Evolutionary conservation across 2,329 filamentous ascomycete species (phyloP).

Genomic region (Lachnellula occidentalis): DNA sequence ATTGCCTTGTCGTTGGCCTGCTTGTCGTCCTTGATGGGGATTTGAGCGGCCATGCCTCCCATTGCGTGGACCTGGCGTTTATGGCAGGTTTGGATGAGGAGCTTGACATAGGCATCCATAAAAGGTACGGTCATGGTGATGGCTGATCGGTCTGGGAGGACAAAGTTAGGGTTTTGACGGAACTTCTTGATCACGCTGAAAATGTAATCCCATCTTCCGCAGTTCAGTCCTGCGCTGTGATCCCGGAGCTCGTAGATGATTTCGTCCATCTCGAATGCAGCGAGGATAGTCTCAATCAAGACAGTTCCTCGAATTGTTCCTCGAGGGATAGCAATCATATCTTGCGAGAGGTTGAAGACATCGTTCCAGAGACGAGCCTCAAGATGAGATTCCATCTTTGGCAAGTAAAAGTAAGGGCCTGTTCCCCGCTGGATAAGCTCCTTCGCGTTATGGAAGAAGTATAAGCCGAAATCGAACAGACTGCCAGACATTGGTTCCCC

Average conservation of each 20-base stretch:
- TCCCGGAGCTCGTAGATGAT: constrained; percentile 99
- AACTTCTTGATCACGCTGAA: constrained; percentile 99
- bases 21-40: constrained; percentile 94
- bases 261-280: constrained; percentile 99
- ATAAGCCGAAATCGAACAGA: constrained; percentile 95
- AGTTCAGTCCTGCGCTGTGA: constrained; percentile 94
- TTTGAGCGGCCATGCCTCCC: constrained; percentile 98
- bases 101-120: constrained; percentile 95
- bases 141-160: constrained; percentile 82
- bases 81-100: constrained; percentile 98
- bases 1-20: constrained; percentile 90
- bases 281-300: constrained; percentile 94
- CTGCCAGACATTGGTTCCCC: constrained; percentile 89
- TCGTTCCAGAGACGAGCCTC: constrained; percentile 98
- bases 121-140: constrained; percentile 99
- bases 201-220: constrained; percentile 99
- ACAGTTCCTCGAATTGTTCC: constrained; percentile 94
- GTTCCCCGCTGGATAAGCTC: constrained; percentile 78
- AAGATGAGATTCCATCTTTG: constrained; percentile 97
- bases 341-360: constrained; percentile 91
- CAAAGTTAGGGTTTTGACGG: constrained; percentile 87
- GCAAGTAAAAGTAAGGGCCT: constrained; percentile 96
- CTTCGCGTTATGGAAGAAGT: constrained; percentile 97
- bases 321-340: constrained; percentile 81
- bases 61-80: constrained; percentile 96